Conservation (phyloP, 176 grass and related monocot genomes). For the Triticum timopheevii region DNA sequence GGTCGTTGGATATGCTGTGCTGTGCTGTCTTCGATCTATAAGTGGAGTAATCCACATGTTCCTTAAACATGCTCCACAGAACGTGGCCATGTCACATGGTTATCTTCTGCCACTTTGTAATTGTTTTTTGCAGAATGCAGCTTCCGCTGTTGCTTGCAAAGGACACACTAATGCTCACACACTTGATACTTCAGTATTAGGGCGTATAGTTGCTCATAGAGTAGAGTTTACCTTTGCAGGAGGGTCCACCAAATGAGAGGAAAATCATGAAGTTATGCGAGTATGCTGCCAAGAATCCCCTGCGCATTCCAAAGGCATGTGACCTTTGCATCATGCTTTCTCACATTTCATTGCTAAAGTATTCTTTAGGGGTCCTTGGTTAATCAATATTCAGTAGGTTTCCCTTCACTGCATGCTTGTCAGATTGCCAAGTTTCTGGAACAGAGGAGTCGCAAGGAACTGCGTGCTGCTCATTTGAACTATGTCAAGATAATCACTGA, state of each 20-base stretch:
- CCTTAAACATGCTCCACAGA: slow-evolving; percentile 6
- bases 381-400: slow-evolving; percentile 13
- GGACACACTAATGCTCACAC: not conserved
- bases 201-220: not conserved
- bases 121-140: slow-evolving; percentile 3
- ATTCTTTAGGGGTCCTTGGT: slow-evolving; percentile 1
- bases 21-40: slow-evolving; percentile 25
- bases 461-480: slow-evolving; percentile 68
- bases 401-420: slow-evolving; percentile 11
- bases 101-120: not conserved
- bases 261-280: slow-evolving; percentile 97
- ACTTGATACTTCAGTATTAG: not conserved
- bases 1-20: not conserved
- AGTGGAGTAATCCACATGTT: not conserved
- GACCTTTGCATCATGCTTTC: slow-evolving; percentile 20
- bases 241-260: slow-evolving; percentile 79
- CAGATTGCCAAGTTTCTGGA: slow-evolving; percentile 97
- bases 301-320: slow-evolving; percentile 88
- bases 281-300: slow-evolving; percentile 94
- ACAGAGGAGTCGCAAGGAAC: slow-evolving; percentile 84
- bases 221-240: slow-evolving; percentile 40
- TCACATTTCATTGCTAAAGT: not conserved
- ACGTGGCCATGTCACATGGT: not conserved
- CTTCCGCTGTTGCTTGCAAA: not conserved
- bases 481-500: slow-evolving; percentile 93